phyloP scores from a whole-genome alignment of 2,329 filamentous ascomycete species.

The Epichloe aotearoae region DNA sequence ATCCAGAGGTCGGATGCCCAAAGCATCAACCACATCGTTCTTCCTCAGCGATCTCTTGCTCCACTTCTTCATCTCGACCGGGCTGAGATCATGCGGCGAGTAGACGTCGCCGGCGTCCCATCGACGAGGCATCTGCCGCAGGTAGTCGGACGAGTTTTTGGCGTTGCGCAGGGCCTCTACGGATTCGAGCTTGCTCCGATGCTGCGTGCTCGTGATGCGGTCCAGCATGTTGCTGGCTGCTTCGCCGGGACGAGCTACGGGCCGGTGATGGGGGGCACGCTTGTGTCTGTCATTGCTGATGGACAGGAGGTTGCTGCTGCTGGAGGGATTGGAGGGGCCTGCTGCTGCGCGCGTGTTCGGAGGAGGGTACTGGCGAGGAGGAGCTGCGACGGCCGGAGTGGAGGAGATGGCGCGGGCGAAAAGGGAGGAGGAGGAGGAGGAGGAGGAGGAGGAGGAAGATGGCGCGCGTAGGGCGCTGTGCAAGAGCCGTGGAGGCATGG shows the following conservation, averaged over 20 bases:
- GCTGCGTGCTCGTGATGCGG: slow-evolving; percentile 17
- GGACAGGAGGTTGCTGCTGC: slow-evolving; percentile 11
- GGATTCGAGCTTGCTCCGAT: slow-evolving; percentile 20
- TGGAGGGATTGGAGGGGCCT: background rate
- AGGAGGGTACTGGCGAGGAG: slow-evolving; percentile 11
- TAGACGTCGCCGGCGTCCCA: slow-evolving; percentile 79
- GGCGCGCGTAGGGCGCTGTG: slow-evolving; percentile 12
- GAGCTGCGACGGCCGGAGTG: slow-evolving; percentile 12
- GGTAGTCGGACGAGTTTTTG: slow-evolving; percentile 36
- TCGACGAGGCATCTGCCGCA: slow-evolving; percentile 51
- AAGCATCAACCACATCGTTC: slow-evolving; percentile 62
- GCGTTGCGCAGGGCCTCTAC: slow-evolving; percentile 19
- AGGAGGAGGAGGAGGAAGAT: background rate
- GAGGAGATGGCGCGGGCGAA: slow-evolving; percentile 18
- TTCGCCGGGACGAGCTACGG: slow-evolving; percentile 10
- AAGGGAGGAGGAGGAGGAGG: slow-evolving; percentile 1
- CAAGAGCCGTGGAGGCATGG: slow-evolving; percentile 29
- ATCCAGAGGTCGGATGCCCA: slow-evolving; percentile 67
- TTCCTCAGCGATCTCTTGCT: slow-evolving; percentile 42
- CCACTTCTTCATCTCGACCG: slow-evolving; percentile 73
- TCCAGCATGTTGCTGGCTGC: slow-evolving; percentile 17
- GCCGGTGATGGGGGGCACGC: background rate
- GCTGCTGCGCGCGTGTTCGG: background rate
- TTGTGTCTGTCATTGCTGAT: slow-evolving; percentile 11
- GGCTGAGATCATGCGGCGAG: slow-evolving; percentile 73